Conservation (phyloP, 192 early-diverging fungal genomes). For the Coemansia sp. region DNA sequence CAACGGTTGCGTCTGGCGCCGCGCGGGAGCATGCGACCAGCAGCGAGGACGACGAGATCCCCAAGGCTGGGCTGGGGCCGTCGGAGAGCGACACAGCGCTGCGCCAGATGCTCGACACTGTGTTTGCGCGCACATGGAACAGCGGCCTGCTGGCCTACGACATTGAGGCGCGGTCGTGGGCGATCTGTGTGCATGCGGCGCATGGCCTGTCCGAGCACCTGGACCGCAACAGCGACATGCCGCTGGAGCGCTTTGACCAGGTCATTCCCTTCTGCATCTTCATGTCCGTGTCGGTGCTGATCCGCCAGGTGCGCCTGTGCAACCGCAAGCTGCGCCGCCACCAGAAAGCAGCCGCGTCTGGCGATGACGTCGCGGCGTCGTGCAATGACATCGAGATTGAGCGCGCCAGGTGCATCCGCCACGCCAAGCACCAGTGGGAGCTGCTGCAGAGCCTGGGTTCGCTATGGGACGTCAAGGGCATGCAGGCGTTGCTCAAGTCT, state of each 20-base stretch:
- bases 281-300: slow-evolving; percentile 50
- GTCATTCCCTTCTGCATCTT: slow-evolving; percentile 56
- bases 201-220: slow-evolving; percentile 44
- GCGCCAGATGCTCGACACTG: slow-evolving; percentile 45
- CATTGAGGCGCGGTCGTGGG: slow-evolving; percentile 39
- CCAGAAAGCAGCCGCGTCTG: slow-evolving; percentile 3
- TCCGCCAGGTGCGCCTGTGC: slow-evolving; percentile 48
- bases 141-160: slow-evolving; percentile 49
- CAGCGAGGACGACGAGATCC: neutral
- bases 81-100: slow-evolving; percentile 36
- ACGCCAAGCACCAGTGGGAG: slow-evolving; percentile 45
- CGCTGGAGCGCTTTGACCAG: slow-evolving; percentile 53
- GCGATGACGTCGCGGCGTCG: slow-evolving; percentile 2
- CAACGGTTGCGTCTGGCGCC: neutral
- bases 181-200: slow-evolving; percentile 26
- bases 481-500: slow-evolving; percentile 40
- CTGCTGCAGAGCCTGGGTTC: slow-evolving; percentile 35
- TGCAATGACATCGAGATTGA: slow-evolving; percentile 15
- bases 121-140: slow-evolving; percentile 53
- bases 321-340: slow-evolving; percentile 10
- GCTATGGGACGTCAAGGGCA: slow-evolving; percentile 46
- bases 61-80: neutral
- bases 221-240: slow-evolving; percentile 46
- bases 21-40: neutral
- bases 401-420: slow-evolving; percentile 23